Base-by-base conservation (phyloP, 768 basidiomycete species). In the Cystofilobasidium ferigula region DNA sequence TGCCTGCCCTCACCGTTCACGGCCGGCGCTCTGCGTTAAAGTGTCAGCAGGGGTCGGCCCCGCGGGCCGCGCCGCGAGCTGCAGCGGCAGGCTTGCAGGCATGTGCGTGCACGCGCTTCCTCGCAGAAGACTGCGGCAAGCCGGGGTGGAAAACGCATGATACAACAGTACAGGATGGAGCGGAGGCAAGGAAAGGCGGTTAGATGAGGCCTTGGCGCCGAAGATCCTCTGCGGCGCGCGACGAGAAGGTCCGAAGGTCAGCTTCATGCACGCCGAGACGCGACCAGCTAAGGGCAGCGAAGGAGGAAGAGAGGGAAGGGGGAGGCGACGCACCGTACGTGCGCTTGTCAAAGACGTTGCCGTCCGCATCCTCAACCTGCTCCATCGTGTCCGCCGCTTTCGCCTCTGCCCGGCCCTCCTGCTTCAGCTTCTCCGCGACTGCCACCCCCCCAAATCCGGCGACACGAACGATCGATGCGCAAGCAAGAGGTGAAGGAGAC, bases 371-470 rank as follows among this genome's bases (percentile, higher is more conserved):
- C 74, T 99, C 95, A 42, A 97, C 82, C 76, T 99, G 95, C 76
- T 98, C 95, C 83, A 93, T 94, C 26, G 88, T 88, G 77, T 97
- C 92, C 72, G 88, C 86, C 75, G 88, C 85, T 67, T 88, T 87
- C 62, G 97, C 86, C 73, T 98, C 95, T 71, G 89, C 86, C 24
- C 87, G 82, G n/a, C 95, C 95, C 77, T 98, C 94, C 68, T 86
- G 86, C 78, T 99, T 99, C 62, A 99, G 82, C 74, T 92, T 94
- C 73, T 99, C 95, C 12, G 94, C 95, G 69, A 99, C 92, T 97
- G 69, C 16, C 10, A 10, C 40, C 10, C 40, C 10, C 40, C 40
- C 40, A 42, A 42, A 42, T 20, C 40, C 40, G 35, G 51, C 35
- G 32, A 1, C 16, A 24, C 28, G 35, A 35, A 26, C 35, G 28